Evolutionary conservation across 108 stramenopile genomes (phyloP), one percentile per base, ranked within the genome.

Genomic region (Nitzschia putrida): DNA sequence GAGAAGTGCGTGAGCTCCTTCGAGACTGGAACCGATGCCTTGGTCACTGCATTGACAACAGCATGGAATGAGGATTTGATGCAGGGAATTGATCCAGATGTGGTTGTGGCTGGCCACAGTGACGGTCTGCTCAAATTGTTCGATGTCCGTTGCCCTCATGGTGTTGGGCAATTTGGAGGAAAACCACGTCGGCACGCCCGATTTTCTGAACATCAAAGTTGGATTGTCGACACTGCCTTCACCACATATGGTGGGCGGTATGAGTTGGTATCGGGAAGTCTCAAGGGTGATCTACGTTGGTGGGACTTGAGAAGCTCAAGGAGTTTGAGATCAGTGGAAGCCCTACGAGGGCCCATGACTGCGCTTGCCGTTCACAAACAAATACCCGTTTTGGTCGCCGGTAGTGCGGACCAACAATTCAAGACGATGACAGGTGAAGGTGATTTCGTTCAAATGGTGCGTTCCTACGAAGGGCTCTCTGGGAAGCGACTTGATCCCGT

Each of bases 401-500:
- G 98, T 0, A 94, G 93, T 4, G 93, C 95, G 44, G 87, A 93
- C 14, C 95, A 97, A 53, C 97, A 97, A 70, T 95, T 98, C 72
- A 96, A 98, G 71, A 78, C 97, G 40, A 53, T 92, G 38, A 89
- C 86, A 16, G 69, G 84, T 23, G 93, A 96, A 63, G 98, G 96
- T 8, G 89, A 91, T 18, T 80, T 91, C n/a, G 73, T 95, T 42
- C 91, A 95, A 55, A 81, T 88, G 6, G 93, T 97, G 57, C 82
- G 95, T 13, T 93, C 93, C 68, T 94, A 97, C 66, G 70, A 77
- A 61, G 90, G 94, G 67, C 84, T 97, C 45, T 57, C 91, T 20
- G 92, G 93, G n/a, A 91, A 98, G 72, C 80, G 96, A 21, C 92
- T 98, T 40, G 98, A 97, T 20, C 91, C 95, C 16, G 92, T 99